A percentile compares a stretch with the other conserved stretches of the same genome.
These are phyloP conservation scores for Ceratobasidium papillatum DNA, from an alignment of 1,284 basidiomycete species.

Conservation along the genomic window DNA sequence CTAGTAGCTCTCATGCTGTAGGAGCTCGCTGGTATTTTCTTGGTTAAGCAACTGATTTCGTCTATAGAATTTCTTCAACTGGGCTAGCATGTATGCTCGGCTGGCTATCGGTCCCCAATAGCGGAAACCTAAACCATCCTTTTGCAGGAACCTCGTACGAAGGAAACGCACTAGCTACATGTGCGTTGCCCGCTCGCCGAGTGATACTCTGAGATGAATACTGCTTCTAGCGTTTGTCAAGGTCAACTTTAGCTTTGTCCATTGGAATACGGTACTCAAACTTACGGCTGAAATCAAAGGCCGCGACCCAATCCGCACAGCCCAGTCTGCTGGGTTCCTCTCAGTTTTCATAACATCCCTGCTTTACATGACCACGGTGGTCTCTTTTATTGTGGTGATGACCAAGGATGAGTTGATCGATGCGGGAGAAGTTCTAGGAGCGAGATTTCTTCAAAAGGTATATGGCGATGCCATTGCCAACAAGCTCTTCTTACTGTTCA, in stretches of 20 bases:
- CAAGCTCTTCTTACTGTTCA: constrained; percentile 52
- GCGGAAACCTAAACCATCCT: constrained; percentile 60
- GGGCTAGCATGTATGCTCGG: constrained; percentile 64
- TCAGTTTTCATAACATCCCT: constrained; percentile 44
- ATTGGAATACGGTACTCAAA: constrained; percentile 64
- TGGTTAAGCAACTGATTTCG: not conserved
- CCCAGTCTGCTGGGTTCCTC: constrained; percentile 64
- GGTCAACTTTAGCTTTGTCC: constrained; percentile 64
- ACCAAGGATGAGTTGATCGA: constrained; percentile 58
- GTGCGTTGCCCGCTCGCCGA: not conserved
- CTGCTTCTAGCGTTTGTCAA: constrained; percentile 69
- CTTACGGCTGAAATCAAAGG: constrained; percentile 62
- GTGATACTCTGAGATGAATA: constrained; percentile 48
- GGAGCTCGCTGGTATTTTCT: not conserved
- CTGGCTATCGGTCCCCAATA: constrained; percentile 56
- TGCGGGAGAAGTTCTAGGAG: constrained; percentile 61
- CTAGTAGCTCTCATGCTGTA: constrained; percentile 46
- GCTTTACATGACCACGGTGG: constrained; percentile 1
- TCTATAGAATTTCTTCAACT: constrained; percentile 41
- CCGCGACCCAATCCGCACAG: constrained; percentile 60
- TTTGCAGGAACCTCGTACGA: constrained; percentile 62
- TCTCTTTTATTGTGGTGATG: constrained; percentile 52
- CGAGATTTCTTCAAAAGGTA: constrained; percentile 64
- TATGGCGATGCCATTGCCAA: constrained; percentile 57
- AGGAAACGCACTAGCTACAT: constrained; percentile 54